Evolutionary conservation across 441 rosid species (phyloP), one percentile per base, ranked within the genome.

Genomic region (Kokia cookei): DNA sequence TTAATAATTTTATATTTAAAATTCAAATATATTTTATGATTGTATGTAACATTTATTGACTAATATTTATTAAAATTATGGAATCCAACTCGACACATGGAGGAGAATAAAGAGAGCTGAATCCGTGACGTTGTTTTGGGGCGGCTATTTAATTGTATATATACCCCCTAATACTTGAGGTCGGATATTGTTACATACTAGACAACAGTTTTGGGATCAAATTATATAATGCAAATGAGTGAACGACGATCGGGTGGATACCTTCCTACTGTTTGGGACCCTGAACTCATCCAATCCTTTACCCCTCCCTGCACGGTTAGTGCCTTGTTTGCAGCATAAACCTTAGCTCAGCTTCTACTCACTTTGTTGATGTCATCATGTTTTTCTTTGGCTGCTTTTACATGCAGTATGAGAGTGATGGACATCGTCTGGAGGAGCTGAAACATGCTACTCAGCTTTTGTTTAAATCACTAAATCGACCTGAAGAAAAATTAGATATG

Each of bases 251-350:
- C 26, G 0, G 60, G 43, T 45, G 59, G 43, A 1, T 68, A 47
- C 43, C 71, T 15, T 50, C 72, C 72, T 1, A 68, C 72, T 47
- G 59, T 50, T 27, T 68, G 72, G 72, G 59, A 68, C 22, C 43
- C 43, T 8, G 43, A 68, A 27, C 15, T 68, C 59, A 68, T 68
- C 17, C 29, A 26, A 13, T 68, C 60, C 59, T 15, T 51, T 10
- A 29, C 14, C 45, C 10, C 42, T 68, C 3, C n/a, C 9, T 50
- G 15, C 4, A 15, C 53, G 32, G 69, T 43, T 13, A 22, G 35
- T 43, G 17, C 24, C 48, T 42, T 24, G 3, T 19, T 42, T 12
- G 24, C 5, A 60, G 5, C 13, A 57, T 57, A 53, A 58, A 26
- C 7, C 2, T 58, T 8, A 9, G 54, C 54, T 50, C 54, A 50